Base-by-base conservation (phyloP, 176 grass and related monocot genomes). In the Musa troglodytarum region DNA sequence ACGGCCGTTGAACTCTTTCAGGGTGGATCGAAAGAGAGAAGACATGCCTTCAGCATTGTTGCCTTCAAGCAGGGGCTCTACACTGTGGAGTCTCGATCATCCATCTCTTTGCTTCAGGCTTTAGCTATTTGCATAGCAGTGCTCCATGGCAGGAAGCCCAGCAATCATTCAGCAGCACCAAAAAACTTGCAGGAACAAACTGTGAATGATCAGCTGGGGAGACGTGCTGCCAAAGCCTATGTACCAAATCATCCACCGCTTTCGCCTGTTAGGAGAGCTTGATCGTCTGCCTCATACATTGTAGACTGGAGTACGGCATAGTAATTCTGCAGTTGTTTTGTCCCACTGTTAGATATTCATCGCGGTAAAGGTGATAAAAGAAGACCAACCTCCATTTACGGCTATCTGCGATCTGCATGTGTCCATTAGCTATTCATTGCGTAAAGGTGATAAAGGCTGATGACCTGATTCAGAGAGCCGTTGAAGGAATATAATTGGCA, bases 101-200 rank as follows among this genome's bases (percentile, higher is more conserved):
- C 91, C 24, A 86, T 92, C 57, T 77, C 86, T 66, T 70, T 89
- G 62, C 84, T 95, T 75, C 96, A 95, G 81, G 88, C 88, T 52
- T 99, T 99, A 77, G 88, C 86, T 8, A 95, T 92, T 76, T 95
- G 88, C 74, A 88, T 99, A 80, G 82, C 90, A 25, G 81, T 89
- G 67, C 82, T 99, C 81, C 96, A 99, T 43, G 79, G 88, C 55
- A 95, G 70, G 71, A 74, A 61, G 64, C 76, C 78, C 74, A 69
- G 52, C 52, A 86, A 76, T 73, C 76, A 43, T 21, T 69, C 86
- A 71, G 76, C 52, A 9, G 87, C 66, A 68, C 43, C 16, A 11
- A 78, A 81, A 62, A 66, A 61, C 51, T 23, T n/a, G 0, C 74
- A 83, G 73, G 82, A 85, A 17, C 82, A 85, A 9, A 75, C 57